These are phyloP conservation scores for Conticribra guillardii DNA, from an alignment of 108 stramenopile genomes.

Conservation along the genomic window DNA sequence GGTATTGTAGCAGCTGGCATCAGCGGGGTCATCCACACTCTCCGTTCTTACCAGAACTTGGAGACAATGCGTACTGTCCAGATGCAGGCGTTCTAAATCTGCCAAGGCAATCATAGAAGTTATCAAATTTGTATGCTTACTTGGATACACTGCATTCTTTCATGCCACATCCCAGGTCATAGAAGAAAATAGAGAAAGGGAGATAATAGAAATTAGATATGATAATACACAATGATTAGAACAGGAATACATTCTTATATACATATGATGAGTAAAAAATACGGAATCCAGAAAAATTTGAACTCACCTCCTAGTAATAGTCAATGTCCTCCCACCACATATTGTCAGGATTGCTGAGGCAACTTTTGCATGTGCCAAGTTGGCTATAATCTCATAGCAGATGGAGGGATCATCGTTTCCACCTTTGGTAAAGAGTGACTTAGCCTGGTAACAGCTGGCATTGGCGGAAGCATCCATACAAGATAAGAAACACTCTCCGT, in stretches of 20 bases:
- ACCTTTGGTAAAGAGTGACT: background rate
- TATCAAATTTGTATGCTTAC: conserved; percentile 5
- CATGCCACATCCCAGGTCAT: conserved; percentile 13
- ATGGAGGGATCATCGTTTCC: background rate
- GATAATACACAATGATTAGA: too few relatives aligned
- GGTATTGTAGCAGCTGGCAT: conserved; percentile 16
- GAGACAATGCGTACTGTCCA: conserved; percentile 19
- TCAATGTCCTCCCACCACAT: background rate
- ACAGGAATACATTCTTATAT: too few relatives aligned
- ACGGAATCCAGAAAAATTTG: too few relatives aligned
- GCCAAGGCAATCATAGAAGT: conserved; percentile 15
- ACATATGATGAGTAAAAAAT: too few relatives aligned
- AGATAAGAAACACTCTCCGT: background rate
- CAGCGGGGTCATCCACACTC: conserved; percentile 26
- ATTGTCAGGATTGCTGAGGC: background rate
- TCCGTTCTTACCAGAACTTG: conserved; percentile 2
- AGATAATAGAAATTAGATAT: too few relatives aligned
- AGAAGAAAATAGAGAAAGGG: too few relatives aligned
- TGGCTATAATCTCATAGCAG: background rate
- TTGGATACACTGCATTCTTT: conserved; percentile 13
- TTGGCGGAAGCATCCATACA: background rate
- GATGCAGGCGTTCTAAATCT: conserved; percentile 1
- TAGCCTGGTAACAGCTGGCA: conserved; percentile 13
- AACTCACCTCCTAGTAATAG: background rate
- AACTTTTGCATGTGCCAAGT: background rate